Evolutionary conservation across 1,284 basidiomycete genomes (phyloP), one percentile per base, ranked within the genome.

Genomic region (Cryptococcus depauperatus): DNA sequence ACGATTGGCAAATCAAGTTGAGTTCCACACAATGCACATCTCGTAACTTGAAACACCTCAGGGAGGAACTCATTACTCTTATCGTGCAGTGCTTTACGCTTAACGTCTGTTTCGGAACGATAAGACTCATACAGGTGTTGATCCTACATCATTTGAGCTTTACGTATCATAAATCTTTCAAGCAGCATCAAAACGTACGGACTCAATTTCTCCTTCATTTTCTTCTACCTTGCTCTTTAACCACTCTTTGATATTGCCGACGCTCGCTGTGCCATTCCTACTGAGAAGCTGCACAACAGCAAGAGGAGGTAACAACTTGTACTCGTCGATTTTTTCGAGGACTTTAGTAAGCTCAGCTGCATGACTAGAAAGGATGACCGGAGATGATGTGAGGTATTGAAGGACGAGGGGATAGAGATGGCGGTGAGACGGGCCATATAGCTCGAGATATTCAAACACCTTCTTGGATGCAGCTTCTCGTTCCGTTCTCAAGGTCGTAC

Each of bases 241-340:
- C 84, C 91, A 96, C 34, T 85, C 79, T 68, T 91, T 87, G 43
- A 98, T 82, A 2, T 90, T 74, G 4, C 92, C 93, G 1, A 97
- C 82, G 57, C 83, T 89, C 13, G 90, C 85, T 10, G 89, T 84
- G 0, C 79, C 81, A 63, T 91, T 92, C 63, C 85, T 75, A 51
- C 85, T 85, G 46, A 98, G 71, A 5, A 91, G 76, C 71, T 95
- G 86, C 16, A 98, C 81, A 16, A 97, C 83, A 3, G 82, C 83
- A 11, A 98, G 68, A 0, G 92, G 89, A 0, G 85, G 83, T 75
- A 97, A 82, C 47, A 96, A 82, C 49, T 76, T 76, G 59, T 83
- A 78, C 53, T 79, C 77, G 54, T 95, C 84, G 41, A 98, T 81
- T 44, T 81, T 74, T 51, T 81, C 77, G 46, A 98, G 68, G 21